A percentile compares a stretch with the other conserved stretches of the same genome.
These are phyloP conservation scores for Plasmopara halstedii DNA, from an alignment of 352 stramenopile genomes.

Conservation along the genomic window DNA sequence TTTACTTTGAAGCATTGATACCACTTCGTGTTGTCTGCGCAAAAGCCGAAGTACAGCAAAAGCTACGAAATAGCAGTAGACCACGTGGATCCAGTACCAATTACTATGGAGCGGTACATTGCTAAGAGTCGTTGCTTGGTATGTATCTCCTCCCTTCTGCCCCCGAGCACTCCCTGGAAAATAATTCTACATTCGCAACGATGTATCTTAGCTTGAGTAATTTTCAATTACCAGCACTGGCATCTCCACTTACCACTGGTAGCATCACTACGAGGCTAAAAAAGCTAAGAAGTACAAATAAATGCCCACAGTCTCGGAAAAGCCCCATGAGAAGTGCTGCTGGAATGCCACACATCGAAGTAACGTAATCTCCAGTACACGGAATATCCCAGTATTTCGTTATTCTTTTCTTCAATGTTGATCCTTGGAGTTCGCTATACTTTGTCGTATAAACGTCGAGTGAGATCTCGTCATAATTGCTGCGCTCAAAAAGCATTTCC, in stretches of 20 bases:
- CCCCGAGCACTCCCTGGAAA: conserved; percentile 39
- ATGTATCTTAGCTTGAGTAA: background rate
- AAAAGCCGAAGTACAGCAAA: conserved; percentile 44
- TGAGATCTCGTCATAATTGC: conserved; percentile 59
- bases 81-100: conserved; percentile 76
- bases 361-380: conserved; percentile 47
- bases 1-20: conserved; percentile 36
- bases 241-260: conserved; percentile 44
- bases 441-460: conserved; percentile 30
- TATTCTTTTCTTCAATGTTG: conserved; percentile 33
- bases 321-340: conserved; percentile 61
- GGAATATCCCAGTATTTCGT: conserved; percentile 37
- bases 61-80: conserved; percentile 66
- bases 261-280: conserved; percentile 65
- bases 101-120: conserved; percentile 72
- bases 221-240: background rate
- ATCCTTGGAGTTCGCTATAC: conserved; percentile 40
- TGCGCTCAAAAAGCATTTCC: conserved; percentile 58
- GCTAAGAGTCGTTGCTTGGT: conserved; percentile 73
- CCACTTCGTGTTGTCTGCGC: conserved; percentile 38
- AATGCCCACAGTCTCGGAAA: conserved; percentile 50
- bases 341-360: conserved; percentile 56
- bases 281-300: conserved; percentile 55
- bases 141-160: conserved; percentile 33
- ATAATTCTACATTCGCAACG: conserved; percentile 42